Evolutionary conservation across 208 protist species (phyloP).

Genomic region (Acanthamoeba lenticulata): DNA sequence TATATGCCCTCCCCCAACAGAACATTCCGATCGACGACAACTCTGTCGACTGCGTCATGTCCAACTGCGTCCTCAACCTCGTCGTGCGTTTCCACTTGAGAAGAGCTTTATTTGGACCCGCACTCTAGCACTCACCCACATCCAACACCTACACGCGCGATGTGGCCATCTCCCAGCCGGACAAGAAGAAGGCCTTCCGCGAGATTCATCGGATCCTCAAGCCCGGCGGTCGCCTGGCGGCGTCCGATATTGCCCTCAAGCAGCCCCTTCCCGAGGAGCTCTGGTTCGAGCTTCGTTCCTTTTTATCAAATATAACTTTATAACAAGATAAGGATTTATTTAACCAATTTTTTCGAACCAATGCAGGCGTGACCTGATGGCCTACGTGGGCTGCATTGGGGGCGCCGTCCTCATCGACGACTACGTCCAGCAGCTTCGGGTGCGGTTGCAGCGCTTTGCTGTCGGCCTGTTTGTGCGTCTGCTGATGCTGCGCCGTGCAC

Average conservation of each 20-base stretch:
- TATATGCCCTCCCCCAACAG: background rate
- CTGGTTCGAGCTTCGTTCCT: background rate
- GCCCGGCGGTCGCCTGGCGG: background rate
- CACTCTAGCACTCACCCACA: background rate
- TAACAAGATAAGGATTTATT: too few species aligned
- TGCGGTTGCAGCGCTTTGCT: background rate
- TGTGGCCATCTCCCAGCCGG: too few species aligned
- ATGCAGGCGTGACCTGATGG: background rate
- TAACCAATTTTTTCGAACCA: background rate
- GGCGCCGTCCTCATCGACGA: slow-evolving; percentile 9
- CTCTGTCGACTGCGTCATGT: slow-evolving; percentile 17
- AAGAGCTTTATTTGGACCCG: background rate
- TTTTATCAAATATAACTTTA: background rate
- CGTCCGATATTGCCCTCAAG: slow-evolving; percentile 13
- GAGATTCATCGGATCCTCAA: background rate
- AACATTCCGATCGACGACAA: slow-evolving; percentile 22
- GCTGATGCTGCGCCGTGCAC: background rate
- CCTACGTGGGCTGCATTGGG: background rate
- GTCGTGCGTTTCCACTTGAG: background rate
- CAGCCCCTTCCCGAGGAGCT: background rate
- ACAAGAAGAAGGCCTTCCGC: background rate
- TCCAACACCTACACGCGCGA: background rate
- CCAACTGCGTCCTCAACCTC: slow-evolving; percentile 11
- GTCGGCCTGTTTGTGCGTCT: too few species aligned
- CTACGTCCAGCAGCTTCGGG: background rate